Base-by-base conservation (phyloP, 495 filamentous ascomycete species). In the Xylaria longipes region DNA sequence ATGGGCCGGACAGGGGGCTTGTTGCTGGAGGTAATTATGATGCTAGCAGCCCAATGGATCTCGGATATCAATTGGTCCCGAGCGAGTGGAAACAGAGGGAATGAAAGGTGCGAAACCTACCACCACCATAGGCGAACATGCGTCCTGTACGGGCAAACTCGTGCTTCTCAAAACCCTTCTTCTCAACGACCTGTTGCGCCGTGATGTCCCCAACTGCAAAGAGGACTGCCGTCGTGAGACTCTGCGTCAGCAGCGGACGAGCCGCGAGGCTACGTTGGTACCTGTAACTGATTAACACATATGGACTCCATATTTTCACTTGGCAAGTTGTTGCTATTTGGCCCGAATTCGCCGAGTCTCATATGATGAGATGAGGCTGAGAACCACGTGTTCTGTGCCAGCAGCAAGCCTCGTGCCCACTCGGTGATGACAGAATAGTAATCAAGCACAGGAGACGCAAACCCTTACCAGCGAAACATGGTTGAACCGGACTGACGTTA, bases 171-270 rank as follows among this genome's bases (percentile, higher is more conserved):
- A 92, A 71, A 43, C 94, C 95, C 74, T 85, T 88, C 78, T 89
- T 90, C 82, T 98, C 96, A 65, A 99, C 92, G n/a, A 83, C 86
- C 81, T 99, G 96, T 77, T 99, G 96, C n/a, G 96, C 93, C 66
- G 97, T 88, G 65, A 91, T 85, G 82, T 99, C 96, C 71, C 96
- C 96, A 22, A 94, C 90, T 46, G 91, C 94, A 80, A 98, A 99
- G 68, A 99, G 89, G 62, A 97, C 81, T 37, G 92, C 90, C 39
- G 94, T 97, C 60, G 94, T 97, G 69, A 97, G 80, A 78, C 91
- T 92, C 82, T 97, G 93, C 11, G 95, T 98, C 75, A 97, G 89
- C 70, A 98, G 84, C 68, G 95, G 95, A 76, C 91, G 88, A 75
- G 89, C 88, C 69, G 91, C 91, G 72, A 98, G 88, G 79, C 90